Percentiles rank a stretch among this genome's conserved stretches.
These are phyloP conservation scores for Exophiala sideris DNA, from an alignment of 2,329 filamentous ascomycete genomes.

Conservation along the genomic window DNA sequence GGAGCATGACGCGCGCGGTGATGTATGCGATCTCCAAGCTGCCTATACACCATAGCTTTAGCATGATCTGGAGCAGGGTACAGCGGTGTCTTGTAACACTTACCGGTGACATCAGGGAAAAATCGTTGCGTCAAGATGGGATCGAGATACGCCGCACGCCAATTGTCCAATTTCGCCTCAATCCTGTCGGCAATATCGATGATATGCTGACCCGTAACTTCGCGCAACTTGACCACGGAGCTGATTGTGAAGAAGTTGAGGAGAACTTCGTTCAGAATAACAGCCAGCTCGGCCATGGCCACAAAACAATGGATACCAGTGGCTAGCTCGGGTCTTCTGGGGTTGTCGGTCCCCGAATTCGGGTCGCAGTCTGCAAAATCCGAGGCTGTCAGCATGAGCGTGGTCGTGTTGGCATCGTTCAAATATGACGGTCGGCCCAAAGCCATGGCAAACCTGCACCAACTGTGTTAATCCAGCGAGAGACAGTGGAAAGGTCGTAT, in stretches of 20 bases:
- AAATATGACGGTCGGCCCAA: constrained; percentile 15
- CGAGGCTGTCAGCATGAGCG: constrained; percentile 9
- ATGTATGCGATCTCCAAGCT: constrained; percentile 16
- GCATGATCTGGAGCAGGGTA: no score
- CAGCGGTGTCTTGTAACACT: neutral
- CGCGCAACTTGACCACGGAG: constrained; percentile 11
- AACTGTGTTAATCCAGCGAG: neutral
- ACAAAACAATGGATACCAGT: constrained; percentile 19
- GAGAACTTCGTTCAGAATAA: constrained; percentile 16
- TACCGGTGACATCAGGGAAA: constrained; percentile 18
- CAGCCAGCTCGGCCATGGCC: constrained; percentile 12
- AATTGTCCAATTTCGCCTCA: constrained; percentile 8
- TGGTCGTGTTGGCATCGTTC: constrained; percentile 12
- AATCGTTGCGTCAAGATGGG: constrained; percentile 11
- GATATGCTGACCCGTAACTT: constrained; percentile 11
- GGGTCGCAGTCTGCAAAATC: constrained; percentile 12
- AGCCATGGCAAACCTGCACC: constrained; percentile 15
- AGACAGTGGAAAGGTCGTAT: neutral
- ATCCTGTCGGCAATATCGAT: constrained; percentile 9
- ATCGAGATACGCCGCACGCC: constrained; percentile 12
- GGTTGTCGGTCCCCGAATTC: neutral
- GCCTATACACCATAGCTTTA: neutral
- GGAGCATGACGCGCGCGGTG: constrained; percentile 14
- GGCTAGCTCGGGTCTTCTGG: constrained; percentile 5
- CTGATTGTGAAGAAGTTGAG: constrained; percentile 14